Percentiles rank a stretch among this genome's conserved stretches.
Evolutionary conservation across 805 yeast species (phyloP).

Genomic region (Teunomyces funiuensis): DNA sequence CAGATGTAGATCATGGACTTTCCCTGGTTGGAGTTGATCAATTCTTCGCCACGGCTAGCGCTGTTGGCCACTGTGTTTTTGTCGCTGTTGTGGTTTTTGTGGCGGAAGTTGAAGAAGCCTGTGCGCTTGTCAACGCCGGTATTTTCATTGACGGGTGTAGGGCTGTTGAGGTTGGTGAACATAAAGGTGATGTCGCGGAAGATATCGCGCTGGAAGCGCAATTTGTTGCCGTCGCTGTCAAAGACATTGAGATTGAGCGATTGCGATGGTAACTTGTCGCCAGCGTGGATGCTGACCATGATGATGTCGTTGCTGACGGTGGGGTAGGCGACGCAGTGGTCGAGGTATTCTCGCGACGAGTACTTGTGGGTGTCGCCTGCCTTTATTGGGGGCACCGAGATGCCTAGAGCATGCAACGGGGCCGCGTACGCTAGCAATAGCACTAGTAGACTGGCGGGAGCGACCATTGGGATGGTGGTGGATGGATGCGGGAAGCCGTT

Average conservation of each 20-base stretch:
- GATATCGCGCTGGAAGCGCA: slow-evolving; percentile 33
- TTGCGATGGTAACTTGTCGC: slow-evolving; percentile 34
- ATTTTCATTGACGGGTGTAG: slow-evolving; percentile 15
- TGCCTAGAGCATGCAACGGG: slow-evolving; percentile 26
- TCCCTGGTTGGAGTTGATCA: slow-evolving; percentile 21
- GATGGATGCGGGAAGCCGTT: no score
- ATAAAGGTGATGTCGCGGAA: slow-evolving; percentile 31
- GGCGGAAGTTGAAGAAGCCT: slow-evolving; percentile 6
- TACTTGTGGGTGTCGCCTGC: slow-evolving; percentile 29
- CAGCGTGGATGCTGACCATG: slow-evolving; percentile 30
- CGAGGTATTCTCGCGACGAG: slow-evolving; percentile 29
- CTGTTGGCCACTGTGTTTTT: neutral
- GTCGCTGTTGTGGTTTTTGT: slow-evolving; percentile 7
- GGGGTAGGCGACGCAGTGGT: slow-evolving; percentile 37
- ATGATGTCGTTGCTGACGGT: slow-evolving; percentile 39
- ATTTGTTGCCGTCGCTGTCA: slow-evolving; percentile 36
- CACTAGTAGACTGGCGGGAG: neutral
- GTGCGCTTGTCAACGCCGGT: neutral
- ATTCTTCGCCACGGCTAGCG: slow-evolving; percentile 12
- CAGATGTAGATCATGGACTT: slow-evolving; percentile 36
- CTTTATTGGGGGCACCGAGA: slow-evolving; percentile 33
- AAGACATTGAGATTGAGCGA: slow-evolving; percentile 34
- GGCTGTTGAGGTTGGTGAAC: slow-evolving; percentile 38
- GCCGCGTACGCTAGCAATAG: neutral
- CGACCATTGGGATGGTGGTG: neutral